phyloP scores from a whole-genome alignment of 2,329 filamentous ascomycete species.

The Diplodia corticola region DNA sequence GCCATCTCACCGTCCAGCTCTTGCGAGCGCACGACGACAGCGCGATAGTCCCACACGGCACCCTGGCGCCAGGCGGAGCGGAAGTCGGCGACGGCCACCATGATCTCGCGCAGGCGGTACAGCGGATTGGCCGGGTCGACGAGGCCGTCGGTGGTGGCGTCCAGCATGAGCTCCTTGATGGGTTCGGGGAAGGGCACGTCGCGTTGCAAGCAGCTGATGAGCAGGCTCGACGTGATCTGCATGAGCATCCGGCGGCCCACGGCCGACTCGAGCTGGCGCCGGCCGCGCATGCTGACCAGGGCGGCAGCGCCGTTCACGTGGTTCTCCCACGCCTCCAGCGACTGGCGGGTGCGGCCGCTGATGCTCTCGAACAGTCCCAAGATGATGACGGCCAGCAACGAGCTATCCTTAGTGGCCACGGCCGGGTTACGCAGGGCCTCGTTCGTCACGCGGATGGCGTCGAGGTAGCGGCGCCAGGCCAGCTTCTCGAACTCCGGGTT shows the following conservation, averaged over 20 bases:
- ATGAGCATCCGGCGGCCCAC: conserved; percentile 33
- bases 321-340: conserved; percentile 35
- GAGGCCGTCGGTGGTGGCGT: not conserved
- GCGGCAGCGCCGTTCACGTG: conserved; percentile 38
- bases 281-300: conserved; percentile 36
- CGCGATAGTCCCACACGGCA: not conserved
- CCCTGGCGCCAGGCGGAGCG: not conserved
- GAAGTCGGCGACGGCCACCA: conserved; percentile 16
- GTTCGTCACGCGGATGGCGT: conserved; percentile 37
- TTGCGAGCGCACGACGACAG: not conserved
- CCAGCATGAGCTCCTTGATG: conserved; percentile 11
- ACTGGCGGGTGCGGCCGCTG: conserved; percentile 31
- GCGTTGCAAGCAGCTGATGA: conserved; percentile 25
- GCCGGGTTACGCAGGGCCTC: conserved; percentile 31
- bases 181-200: conserved; percentile 6
- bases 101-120: conserved; percentile 6
- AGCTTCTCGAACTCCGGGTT: conserved; percentile 32
- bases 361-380: conserved; percentile 39
- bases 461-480: conserved; percentile 35
- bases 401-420: conserved; percentile 35
- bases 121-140: conserved; percentile 8
- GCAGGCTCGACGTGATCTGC: conserved; percentile 33
- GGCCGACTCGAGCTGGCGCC: conserved; percentile 29
- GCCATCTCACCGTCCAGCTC: not conserved
- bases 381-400: conserved; percentile 34